Conservation (phyloP, 768 basidiomycete genomes). For the Xerocomellus chrysenteron region DNA sequence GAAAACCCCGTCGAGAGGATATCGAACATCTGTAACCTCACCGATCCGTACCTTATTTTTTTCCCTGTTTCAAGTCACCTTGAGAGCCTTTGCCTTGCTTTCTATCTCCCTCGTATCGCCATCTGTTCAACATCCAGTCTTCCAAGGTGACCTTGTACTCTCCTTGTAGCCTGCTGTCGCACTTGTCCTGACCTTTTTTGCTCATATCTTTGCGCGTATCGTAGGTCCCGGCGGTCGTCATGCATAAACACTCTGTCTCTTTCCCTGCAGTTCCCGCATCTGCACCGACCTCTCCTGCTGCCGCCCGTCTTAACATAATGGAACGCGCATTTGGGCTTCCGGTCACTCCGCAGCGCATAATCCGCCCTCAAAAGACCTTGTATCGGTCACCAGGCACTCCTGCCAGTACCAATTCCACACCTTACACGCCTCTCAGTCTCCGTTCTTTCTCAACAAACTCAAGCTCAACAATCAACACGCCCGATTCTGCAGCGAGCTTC, state of each 20-base stretch:
- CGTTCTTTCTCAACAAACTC: conserved; percentile 59
- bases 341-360: conserved; percentile 64
- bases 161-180: not conserved
- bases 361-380: conserved; percentile 43
- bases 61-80: conserved; percentile 24
- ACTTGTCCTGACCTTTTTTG: not conserved
- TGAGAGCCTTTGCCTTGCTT: conserved; percentile 15
- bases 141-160: conserved; percentile 21
- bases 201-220: conserved; percentile 5
- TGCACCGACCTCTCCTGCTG: conserved; percentile 45
- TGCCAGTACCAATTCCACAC: conserved; percentile 48
- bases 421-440: conserved; percentile 69
- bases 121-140: conserved; percentile 13
- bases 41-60: conserved; percentile 19
- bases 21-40: not conserved
- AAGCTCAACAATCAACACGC: conserved; percentile 56
- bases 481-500: conserved; percentile 39
- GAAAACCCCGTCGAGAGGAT: conserved; percentile 9
- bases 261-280: conserved; percentile 37
- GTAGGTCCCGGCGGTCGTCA: conserved; percentile 19
- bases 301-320: conserved; percentile 33
- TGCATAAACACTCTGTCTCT: conserved; percentile 34
- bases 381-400: conserved; percentile 62
- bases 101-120: conserved; percentile 29
- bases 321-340: conserved; percentile 40